These are phyloP conservation scores for Sanghuangporus baumii DNA, from an alignment of 1,284 basidiomycete species.

Conservation along the genomic window DNA sequence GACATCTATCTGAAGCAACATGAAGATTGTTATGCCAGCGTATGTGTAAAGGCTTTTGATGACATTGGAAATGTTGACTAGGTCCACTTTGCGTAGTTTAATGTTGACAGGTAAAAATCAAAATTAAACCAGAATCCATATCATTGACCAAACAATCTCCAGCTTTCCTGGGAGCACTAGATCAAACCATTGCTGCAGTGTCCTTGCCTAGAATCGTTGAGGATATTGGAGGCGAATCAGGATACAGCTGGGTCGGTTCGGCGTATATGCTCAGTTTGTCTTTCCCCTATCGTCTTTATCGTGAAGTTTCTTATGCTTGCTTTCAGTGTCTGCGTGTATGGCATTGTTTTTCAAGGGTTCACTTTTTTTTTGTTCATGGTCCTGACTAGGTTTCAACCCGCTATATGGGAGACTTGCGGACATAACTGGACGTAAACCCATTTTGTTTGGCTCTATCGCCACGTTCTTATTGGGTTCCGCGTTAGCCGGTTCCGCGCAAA, in stretches of 20 bases:
- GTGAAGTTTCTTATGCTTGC: background rate
- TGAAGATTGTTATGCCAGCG: constrained; percentile 13
- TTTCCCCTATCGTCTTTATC: constrained; percentile 13
- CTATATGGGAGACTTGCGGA: constrained; percentile 30
- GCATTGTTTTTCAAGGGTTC: background rate
- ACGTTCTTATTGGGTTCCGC: constrained; percentile 35
- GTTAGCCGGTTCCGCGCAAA: constrained; percentile 39
- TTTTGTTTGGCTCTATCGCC: constrained; percentile 26
- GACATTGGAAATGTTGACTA: background rate
- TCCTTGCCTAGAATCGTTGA: constrained; percentile 26
- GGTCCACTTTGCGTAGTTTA: background rate
- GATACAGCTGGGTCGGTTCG: constrained; percentile 21
- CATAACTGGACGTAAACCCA: constrained; percentile 25
- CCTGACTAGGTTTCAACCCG: constrained; percentile 22
- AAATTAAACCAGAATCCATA: background rate
- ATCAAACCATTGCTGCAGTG: constrained; percentile 30
- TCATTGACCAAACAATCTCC: background rate
- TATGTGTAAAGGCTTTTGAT: background rate
- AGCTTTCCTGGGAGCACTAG: constrained; percentile 29
- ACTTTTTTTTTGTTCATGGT: background rate
- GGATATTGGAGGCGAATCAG: constrained; percentile 28
- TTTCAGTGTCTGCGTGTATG: constrained; percentile 15
- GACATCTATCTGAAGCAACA: background rate
- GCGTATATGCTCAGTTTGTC: constrained; percentile 31
- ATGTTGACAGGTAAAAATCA: constrained; percentile 8